Base-by-base conservation (phyloP, 805 yeast species). In the Torulaspora quercuum region DNA sequence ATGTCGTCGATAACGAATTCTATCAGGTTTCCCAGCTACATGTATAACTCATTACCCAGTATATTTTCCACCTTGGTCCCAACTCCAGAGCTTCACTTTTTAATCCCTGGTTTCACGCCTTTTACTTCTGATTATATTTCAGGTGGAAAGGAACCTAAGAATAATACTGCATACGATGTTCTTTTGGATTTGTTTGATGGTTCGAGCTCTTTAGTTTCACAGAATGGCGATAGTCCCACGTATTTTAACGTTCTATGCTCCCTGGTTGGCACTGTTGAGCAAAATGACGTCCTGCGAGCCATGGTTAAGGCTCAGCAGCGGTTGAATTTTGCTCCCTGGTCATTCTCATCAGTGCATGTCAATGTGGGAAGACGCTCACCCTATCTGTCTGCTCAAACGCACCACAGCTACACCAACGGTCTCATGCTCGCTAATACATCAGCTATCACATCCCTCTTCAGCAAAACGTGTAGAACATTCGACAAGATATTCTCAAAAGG, bases 1-100 rank as follows among this genome's bases (percentile, higher is more conserved):
- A 75, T 88, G 70, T 80, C 95, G 0, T 79, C 89, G 0, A 68
- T 87, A 3, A 85, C 97, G 2, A 85, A 90, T 43, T 84, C 97
- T 0, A 64, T 92, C 29, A 70, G 98, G 48, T 90, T 83, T 58
- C 98, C 98, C 3, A 80, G 92, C 31, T 87, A 87, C 64, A 81
- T 88, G 75, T 89, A 85, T 68, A 84, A 82, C 54, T 86, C 95
- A 3, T 64, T 83, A 48, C 84, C 88, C 25, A 81, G 94, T 32
- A 77, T 92, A 11, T 62, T 87, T 33, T 80, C 96, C 1, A 77
- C 90, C 1, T 62, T 92, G 46, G 75, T 92, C 2, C 96, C 97
- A 2, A 80, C 87, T 0, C 95, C 95, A 1, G 82, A 82, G 29
- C 65, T 83, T 48, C 95, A 87, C 59, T 86, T 84, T 51, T 53